Evolutionary conservation across 2,329 filamentous ascomycete genomes (phyloP).

Genomic region (Fusarium sp.): DNA sequence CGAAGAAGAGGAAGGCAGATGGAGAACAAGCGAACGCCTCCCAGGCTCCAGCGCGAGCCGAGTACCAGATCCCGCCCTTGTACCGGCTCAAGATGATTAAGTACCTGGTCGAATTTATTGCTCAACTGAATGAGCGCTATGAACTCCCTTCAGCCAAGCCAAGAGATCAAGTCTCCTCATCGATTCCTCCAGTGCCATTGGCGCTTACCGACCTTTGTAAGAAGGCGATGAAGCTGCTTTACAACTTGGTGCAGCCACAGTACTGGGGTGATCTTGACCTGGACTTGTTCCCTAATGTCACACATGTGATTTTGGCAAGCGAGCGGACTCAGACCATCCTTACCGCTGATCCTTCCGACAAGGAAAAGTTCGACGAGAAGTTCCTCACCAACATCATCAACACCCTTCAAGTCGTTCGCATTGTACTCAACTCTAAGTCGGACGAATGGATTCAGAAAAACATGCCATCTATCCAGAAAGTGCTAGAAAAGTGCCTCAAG

Average conservation of each 20-base stretch:
- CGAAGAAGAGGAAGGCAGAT: conserved; percentile 81
- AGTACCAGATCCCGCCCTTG: conserved; percentile 74
- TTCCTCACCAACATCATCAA: conserved; percentile 92
- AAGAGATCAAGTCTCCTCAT: conserved; percentile 61
- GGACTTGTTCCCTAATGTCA: conserved; percentile 90
- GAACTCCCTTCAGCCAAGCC: conserved; percentile 77
- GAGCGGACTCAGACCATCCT: conserved; percentile 77
- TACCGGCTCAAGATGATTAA: conserved; percentile 87
- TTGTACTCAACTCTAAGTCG: conserved; percentile 86
- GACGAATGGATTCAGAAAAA: conserved; percentile 91
- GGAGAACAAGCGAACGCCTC: conserved; percentile 66
- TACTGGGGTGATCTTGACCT: conserved; percentile 94
- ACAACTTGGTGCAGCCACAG: conserved; percentile 84
- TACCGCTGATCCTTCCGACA: conserved; percentile 68
- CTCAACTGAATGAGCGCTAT: conserved; percentile 86
- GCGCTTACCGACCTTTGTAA: conserved; percentile 82
- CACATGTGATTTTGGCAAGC: conserved; percentile 83
- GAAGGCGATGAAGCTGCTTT: conserved; percentile 83
- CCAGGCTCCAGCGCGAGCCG: conserved; percentile 64
- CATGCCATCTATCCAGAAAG: conserved; percentile 81
- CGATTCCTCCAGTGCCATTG: conserved; percentile 59
- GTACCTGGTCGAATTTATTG: conserved; percentile 95
- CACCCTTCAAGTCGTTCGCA: conserved; percentile 89
- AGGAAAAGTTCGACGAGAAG: conserved; percentile 83
- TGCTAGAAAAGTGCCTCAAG: conserved; percentile 88